phyloP scores from a whole-genome alignment of 1,284 basidiomycete species.

The Ceratobasidium sp. region DNA sequence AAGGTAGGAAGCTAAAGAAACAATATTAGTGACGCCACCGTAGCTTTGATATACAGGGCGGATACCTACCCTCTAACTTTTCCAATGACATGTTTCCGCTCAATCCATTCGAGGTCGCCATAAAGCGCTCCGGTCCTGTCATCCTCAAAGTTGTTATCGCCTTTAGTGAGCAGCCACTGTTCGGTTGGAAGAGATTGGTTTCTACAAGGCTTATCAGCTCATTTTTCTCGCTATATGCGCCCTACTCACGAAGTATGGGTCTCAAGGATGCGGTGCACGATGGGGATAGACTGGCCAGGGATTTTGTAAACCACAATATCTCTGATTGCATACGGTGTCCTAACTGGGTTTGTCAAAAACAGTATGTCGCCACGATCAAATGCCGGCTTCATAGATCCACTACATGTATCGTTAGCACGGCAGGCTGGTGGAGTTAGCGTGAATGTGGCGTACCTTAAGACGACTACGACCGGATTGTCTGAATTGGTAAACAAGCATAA shows the following conservation, averaged over 20 bases:
- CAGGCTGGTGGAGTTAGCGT: not conserved
- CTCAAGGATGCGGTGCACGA: constrained; percentile 94
- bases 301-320: constrained; percentile 96
- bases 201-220: not conserved
- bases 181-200: constrained; percentile 47
- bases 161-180: constrained; percentile 93
- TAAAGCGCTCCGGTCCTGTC: constrained; percentile 84
- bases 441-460: constrained; percentile 77
- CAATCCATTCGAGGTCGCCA: constrained; percentile 87
- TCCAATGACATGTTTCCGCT: constrained; percentile 88
- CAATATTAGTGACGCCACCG: not conserved
- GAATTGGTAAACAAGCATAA: constrained; percentile 91
- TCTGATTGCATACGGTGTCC: constrained; percentile 82
- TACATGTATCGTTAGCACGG: constrained; percentile 55
- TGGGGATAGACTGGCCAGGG: constrained; percentile 90
- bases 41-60: not conserved
- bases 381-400: constrained; percentile 98
- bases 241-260: constrained; percentile 68
- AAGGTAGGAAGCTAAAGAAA: constrained; percentile 82
- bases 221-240: not conserved
- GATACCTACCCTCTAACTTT: constrained; percentile 89
- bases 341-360: constrained; percentile 88
- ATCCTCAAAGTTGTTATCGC: constrained; percentile 93
- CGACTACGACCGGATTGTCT: constrained; percentile 96
- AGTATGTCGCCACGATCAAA: constrained; percentile 96